Base-by-base conservation (phyloP, 2,329 filamentous ascomycete genomes). In the Scytalidium lignicola region DNA sequence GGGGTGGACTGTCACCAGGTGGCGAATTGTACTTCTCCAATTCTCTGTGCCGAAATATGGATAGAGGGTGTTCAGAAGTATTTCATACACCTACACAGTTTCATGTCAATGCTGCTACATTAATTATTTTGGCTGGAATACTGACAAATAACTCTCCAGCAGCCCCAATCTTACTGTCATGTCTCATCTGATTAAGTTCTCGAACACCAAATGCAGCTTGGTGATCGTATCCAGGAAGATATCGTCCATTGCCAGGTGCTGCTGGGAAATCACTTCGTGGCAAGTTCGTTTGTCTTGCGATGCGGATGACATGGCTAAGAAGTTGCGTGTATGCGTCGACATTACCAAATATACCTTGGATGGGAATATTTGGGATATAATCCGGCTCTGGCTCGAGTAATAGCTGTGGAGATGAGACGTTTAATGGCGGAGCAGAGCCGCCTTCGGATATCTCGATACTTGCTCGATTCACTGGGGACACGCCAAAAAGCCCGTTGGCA, bases 21-120 rank as follows among this genome's bases (percentile, higher is more conserved):
- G 59, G 3, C 74, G 62, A 15, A 79, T 73, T 0, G 55, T 74
- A 51, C 74, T 78, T 48, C 65, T 60, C 76, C 76, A 79, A 29
- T 76, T 76, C 0, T 57, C 50, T 2, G 54, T 47, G 1, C 48
- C 53, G 43, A 77, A 78, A 1, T 51, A 55, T 1, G 66, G 61
- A 7, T 71, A 55, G 13, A 57, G 26, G 21, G 70, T 49, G 3
- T 54, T 48, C 7, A 56, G 60, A 3, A 76, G 61, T 1, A 71
- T 47, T 47, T 74, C 68, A 49, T 72, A 74, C 1, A 72, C 69
- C 72, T 75, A 47, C 42, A 43, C n/a, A n/a, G n/a, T n/a, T n/a
- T n/a, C n/a, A n/a, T n/a, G n/a, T n/a, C n/a, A n/a, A n/a, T n/a
- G n/a, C n/a, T n/a, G n/a, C n/a, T n/a, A n/a, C n/a, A n/a, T n/a